These are phyloP conservation scores for Verbena officinalis DNA, from an alignment of 257 asterid species.

Conservation along the genomic window DNA sequence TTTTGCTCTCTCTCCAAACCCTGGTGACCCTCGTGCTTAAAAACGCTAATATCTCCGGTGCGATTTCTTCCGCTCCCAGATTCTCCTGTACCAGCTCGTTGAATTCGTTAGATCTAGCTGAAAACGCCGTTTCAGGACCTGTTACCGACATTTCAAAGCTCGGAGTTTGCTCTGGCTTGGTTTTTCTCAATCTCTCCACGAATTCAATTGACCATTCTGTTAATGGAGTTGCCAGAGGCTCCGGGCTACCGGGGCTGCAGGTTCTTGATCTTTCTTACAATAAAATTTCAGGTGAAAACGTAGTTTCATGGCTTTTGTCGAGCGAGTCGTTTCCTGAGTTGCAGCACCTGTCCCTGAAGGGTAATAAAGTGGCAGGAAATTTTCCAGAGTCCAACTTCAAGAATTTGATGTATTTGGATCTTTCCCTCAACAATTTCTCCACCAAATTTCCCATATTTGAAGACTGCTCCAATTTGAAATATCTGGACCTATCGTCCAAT, in stretches of 20 bases:
- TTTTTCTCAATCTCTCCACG: slow-evolving; percentile 54
- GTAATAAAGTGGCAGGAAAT: slow-evolving; percentile 48
- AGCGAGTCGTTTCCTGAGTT: slow-evolving; percentile 42
- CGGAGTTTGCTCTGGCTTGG: slow-evolving; percentile 54
- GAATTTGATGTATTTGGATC: slow-evolving; percentile 58
- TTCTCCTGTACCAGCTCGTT: slow-evolving; percentile 44
- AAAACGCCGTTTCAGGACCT: slow-evolving; percentile 63
- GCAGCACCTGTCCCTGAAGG: slow-evolving; percentile 59
- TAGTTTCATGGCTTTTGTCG: slow-evolving; percentile 54
- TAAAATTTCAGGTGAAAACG: slow-evolving; percentile 48
- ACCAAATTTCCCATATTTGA: slow-evolving; percentile 44
- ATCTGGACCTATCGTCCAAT: slow-evolving; percentile 67
- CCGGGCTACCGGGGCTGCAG: slow-evolving; percentile 32
- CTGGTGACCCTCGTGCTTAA: slow-evolving; percentile 61
- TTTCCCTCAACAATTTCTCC: slow-evolving; percentile 64
- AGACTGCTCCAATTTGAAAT: slow-evolving; percentile 55
- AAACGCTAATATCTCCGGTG: slow-evolving; percentile 49
- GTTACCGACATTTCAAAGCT: slow-evolving; percentile 47
- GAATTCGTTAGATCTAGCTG: slow-evolving; percentile 64
- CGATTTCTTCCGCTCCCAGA: slow-evolving; percentile 36
- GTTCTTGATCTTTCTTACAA: slow-evolving; percentile 72
- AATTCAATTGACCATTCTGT: slow-evolving; percentile 48
- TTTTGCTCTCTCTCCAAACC: slow-evolving; percentile 45
- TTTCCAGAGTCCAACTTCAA: slow-evolving; percentile 43
- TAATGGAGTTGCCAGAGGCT: slow-evolving; percentile 24